These are phyloP conservation scores for Ascoidea tarda DNA, from an alignment of 805 yeast genomes.

Conservation along the genomic window DNA sequence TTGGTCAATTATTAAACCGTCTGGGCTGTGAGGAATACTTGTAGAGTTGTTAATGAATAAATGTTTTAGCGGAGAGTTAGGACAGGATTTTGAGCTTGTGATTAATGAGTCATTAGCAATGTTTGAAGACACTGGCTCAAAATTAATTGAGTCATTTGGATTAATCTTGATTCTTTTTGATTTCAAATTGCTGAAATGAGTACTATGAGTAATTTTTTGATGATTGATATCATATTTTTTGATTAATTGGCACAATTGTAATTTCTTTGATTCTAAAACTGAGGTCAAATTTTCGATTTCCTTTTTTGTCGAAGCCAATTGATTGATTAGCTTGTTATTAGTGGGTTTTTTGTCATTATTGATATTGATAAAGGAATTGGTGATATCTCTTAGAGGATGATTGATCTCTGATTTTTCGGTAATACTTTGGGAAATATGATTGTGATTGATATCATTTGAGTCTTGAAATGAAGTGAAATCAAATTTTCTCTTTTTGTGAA, in stretches of 20 bases:
- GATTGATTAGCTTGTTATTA: too few relatives aligned
- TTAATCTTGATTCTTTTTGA: neutral
- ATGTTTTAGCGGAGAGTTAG: neutral
- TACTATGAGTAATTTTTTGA: neutral
- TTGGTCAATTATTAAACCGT: too few relatives aligned
- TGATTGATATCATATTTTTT: too few relatives aligned
- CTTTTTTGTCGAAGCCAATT: too few relatives aligned
- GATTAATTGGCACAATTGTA: neutral
- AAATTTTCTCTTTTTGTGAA: too few relatives aligned
- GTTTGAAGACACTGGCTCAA: neutral
- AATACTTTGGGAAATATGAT: too few relatives aligned
- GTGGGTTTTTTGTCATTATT: too few relatives aligned
- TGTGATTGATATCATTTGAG: neutral
- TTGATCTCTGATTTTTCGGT: too few relatives aligned
- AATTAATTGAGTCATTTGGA: neutral
- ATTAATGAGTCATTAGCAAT: neutral
- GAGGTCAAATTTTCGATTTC: neutral
- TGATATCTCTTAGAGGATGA: too few relatives aligned
- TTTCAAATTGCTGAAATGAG: neutral
- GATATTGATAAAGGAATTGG: too few relatives aligned
- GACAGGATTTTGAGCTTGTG: neutral
- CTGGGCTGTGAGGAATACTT: too few relatives aligned
- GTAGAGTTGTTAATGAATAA: neutral
- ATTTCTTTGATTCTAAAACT: too few relatives aligned
- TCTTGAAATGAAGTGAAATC: neutral